These are phyloP conservation scores for Candida takata DNA, from an alignment of 805 yeast genomes.

Conservation along the genomic window DNA sequence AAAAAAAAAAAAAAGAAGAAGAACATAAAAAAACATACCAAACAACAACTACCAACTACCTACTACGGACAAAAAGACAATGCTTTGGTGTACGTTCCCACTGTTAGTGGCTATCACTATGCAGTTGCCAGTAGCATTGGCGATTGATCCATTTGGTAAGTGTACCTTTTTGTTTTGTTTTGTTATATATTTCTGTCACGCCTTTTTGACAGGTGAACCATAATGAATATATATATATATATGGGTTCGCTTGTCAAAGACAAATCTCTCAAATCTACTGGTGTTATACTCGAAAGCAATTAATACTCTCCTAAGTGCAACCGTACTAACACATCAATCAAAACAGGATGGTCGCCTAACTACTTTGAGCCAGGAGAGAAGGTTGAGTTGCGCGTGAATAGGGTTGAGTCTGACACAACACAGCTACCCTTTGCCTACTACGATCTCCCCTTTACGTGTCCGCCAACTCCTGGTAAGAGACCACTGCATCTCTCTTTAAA, in stretches of 20 bases:
- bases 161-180: slow-evolving; percentile 1
- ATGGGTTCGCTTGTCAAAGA: too few relatives aligned
- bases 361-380: slow-evolving; percentile 44
- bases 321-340: slow-evolving; percentile 3
- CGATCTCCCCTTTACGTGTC: slow-evolving; percentile 76
- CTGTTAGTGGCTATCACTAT: slow-evolving; percentile 2
- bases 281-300: too few relatives aligned
- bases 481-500: slow-evolving; percentile 66
- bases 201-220: not conserved
- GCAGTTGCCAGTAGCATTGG: slow-evolving; percentile 7
- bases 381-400: slow-evolving; percentile 67
- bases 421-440: slow-evolving; percentile 73
- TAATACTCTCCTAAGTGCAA: too few relatives aligned
- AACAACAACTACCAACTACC: too few relatives aligned
- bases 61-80: not conserved
- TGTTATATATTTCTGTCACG: too few relatives aligned
- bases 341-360: slow-evolving; percentile 30
- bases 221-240: too few relatives aligned
- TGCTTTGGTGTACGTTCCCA: slow-evolving; percentile 9
- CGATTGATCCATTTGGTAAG: slow-evolving; percentile 22
- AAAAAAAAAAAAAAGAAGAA: too few relatives aligned
- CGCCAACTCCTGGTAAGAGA: slow-evolving; percentile 45
- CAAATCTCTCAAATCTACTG: too few relatives aligned
- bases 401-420: slow-evolving; percentile 70
- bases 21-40: too few relatives aligned